phyloP scores from a whole-genome alignment of 2,329 filamentous ascomycete genomes.

The Trichoderma brevicompactum region DNA sequence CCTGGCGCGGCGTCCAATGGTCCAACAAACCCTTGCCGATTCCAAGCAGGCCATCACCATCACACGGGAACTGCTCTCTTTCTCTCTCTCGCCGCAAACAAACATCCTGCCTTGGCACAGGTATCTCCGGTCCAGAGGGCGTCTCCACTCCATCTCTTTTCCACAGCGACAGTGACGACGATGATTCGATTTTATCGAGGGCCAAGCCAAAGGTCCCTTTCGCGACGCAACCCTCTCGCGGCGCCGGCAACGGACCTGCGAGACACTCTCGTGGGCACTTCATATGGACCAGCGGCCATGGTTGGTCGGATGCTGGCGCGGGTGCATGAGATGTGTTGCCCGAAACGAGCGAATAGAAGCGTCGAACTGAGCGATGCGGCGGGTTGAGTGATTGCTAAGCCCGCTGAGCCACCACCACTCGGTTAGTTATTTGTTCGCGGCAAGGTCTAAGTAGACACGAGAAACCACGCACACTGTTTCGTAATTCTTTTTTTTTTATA shows the following conservation, averaged over 20 bases:
- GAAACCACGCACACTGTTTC: background rate
- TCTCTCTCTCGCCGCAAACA: no score
- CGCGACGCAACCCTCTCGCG: background rate
- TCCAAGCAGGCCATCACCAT: constrained; percentile 14
- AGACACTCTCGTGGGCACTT: background rate
- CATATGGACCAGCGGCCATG: background rate
- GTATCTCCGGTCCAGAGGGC: no score
- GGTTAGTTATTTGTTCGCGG: no score
- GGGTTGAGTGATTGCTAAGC: constrained; percentile 4
- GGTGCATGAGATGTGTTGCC: constrained; percentile 6
- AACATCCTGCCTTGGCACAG: no score
- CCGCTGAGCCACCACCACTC: background rate
- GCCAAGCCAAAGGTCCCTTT: no score
- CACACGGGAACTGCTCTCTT: background rate
- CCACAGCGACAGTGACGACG: no score
- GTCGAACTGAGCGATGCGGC: constrained; percentile 3
- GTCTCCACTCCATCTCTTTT: no score
- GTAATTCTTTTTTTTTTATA: background rate
- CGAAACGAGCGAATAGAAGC: constrained; percentile 20
- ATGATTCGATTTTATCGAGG: no score
- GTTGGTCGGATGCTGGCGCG: constrained; percentile 22
- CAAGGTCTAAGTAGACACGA: background rate
- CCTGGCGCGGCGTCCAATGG: constrained; percentile 9
- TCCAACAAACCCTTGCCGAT: constrained; percentile 26
- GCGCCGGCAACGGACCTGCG: no score